Percentiles rank a stretch among this genome's conserved stretches.
These are phyloP conservation scores for Biscogniauxia marginata DNA, from an alignment of 2,329 filamentous ascomycete genomes.

Conservation along the genomic window DNA sequence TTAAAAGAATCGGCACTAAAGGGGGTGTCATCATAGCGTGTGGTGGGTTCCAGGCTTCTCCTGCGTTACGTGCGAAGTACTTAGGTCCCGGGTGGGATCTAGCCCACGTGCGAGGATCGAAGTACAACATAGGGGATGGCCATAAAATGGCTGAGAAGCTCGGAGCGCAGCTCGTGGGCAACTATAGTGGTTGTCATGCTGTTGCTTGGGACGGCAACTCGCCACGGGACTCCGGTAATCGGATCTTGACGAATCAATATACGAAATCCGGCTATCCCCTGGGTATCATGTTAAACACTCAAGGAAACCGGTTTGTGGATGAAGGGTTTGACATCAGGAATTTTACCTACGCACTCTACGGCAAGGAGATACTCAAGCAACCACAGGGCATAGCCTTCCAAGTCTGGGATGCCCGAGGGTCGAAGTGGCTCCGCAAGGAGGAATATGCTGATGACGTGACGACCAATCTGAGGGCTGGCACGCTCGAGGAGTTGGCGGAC, in stretches of 20 bases:
- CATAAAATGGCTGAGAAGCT: constrained; percentile 54
- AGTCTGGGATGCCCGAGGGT: constrained; percentile 57
- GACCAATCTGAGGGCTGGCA: constrained; percentile 47
- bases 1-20: constrained; percentile 26
- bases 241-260: constrained; percentile 61
- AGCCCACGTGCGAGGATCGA: constrained; percentile 61
- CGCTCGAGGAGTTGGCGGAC: constrained; percentile 55
- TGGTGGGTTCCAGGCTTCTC: constrained; percentile 64
- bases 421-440: constrained; percentile 54
- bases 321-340: constrained; percentile 65
- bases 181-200: constrained; percentile 65
- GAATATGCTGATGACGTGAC: constrained; percentile 62
- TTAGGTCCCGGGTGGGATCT: constrained; percentile 61
- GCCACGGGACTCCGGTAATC: constrained; percentile 52
- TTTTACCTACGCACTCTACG: constrained; percentile 67
- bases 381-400: constrained; percentile 61
- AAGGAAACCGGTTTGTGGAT: constrained; percentile 63
- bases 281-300: constrained; percentile 61
- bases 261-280: constrained; percentile 69
- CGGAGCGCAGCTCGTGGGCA: constrained; percentile 50
- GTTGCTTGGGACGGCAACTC: constrained; percentile 66
- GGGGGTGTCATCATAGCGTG: constrained; percentile 51
- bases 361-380: constrained; percentile 59
- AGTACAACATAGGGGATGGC: constrained; percentile 61
- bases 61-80: constrained; percentile 52